A percentile compares a stretch with the other conserved stretches of the same genome.
phyloP scores from a whole-genome alignment of 2,329 filamentous ascomycete genomes.

The Stachybotrys chartarum region DNA sequence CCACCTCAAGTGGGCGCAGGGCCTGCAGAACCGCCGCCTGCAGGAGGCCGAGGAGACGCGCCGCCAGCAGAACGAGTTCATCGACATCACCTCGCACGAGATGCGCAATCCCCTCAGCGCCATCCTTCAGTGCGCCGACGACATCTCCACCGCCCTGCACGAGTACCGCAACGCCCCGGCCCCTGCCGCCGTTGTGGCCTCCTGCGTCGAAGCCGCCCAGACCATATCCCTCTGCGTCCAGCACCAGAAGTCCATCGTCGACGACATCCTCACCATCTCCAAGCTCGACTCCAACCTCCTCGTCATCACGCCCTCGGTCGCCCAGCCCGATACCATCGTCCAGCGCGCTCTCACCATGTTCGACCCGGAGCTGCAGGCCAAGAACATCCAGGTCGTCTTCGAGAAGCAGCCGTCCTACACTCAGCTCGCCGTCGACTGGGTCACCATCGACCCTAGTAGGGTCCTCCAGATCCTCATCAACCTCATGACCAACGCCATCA shows the following conservation, averaged over 20 bases:
- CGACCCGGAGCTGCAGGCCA: conserved; percentile 61
- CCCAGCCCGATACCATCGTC: conserved; percentile 57
- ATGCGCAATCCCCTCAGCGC: conserved; percentile 66
- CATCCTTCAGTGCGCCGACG: conserved; percentile 65
- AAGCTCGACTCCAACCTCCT: conserved; percentile 70
- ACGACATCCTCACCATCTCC: conserved; percentile 63
- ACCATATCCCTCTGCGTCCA: conserved; percentile 69
- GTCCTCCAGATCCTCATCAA: conserved; percentile 76
- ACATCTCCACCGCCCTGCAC: conserved; percentile 44
- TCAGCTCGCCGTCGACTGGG: conserved; percentile 52
- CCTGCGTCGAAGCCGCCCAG: conserved; percentile 62
- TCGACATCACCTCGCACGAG: conserved; percentile 65
- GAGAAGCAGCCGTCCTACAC: conserved; percentile 51
- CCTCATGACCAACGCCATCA: conserved; percentile 70
- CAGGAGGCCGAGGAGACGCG: conserved; percentile 28
- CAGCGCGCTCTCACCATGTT: conserved; percentile 66
- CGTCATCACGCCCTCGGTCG: conserved; percentile 59
- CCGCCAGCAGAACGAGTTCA: conserved; percentile 56
- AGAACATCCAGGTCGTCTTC: conserved; percentile 58
- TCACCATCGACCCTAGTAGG: conserved; percentile 61
- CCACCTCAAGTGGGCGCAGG: conserved; percentile 34
- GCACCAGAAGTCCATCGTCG: conserved; percentile 69
- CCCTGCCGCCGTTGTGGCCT: conserved; percentile 35
- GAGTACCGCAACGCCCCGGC: neutral
- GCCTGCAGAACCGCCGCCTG: conserved; percentile 25